Evolutionary conservation across 441 rosid species (phyloP), one percentile per base, ranked within the genome.

Genomic region (Theobroma grandiflorum): DNA sequence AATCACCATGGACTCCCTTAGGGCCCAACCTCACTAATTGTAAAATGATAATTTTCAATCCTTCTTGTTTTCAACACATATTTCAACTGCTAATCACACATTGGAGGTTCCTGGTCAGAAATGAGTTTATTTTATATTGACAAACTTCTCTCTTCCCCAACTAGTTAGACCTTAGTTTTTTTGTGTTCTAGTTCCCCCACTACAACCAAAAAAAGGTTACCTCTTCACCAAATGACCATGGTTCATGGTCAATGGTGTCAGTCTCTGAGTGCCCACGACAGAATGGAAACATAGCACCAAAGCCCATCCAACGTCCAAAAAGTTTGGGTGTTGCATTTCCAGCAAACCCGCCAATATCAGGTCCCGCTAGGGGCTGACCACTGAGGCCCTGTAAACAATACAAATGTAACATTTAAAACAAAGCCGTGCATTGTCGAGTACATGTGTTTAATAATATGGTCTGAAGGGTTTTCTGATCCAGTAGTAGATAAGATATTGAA

Each of bases 151-250:
- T 6, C 22, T 52, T 33, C 45, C 61, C 57, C 18, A 72, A 72
- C 31, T 52, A 71, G 74, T 31, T 71, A 35, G 31, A 72, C 12
- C 18, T 53, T 53, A 18, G 42, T n/a, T 72, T 53, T 26, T 53
- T 11, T n/a, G 2, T 6, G 4, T 38, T 72, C 43, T 38, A 38
- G 40, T 72, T 53, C 65, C 18, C 20, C n/a, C 38, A 40, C 14
- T 72, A 73, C 20, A 57, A 57, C 52, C n/a, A 61, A n/a, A 57
- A 10, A 8, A 38, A 12, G 50, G 22, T 78, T 78, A 97, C 99
- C 99, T 97, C 97, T 89, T 90, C 92, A 50, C 99, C 99, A 8
- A 97, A 97, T 37, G 99, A 94, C 99, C 99, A 97, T 55, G 99
- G 99, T 78, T 97, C 99, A 77, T 97, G 99, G 77, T 94, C 92